Conservation (phyloP, 2,329 filamentous ascomycete genomes). For the Aspergillus nomiae region DNA sequence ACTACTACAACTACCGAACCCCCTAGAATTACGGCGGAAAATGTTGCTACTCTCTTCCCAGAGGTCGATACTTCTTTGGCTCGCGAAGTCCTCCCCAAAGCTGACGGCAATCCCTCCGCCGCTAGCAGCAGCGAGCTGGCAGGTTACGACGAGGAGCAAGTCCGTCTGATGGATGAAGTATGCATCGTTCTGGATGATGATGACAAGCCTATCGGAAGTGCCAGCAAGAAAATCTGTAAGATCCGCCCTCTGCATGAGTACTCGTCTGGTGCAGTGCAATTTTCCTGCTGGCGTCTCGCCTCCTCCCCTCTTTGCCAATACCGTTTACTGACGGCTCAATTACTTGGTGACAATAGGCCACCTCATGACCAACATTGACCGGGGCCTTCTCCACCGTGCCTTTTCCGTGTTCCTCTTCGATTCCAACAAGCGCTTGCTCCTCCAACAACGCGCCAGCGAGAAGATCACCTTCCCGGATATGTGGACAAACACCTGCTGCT, state of each 20-base stretch:
- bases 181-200: constrained; percentile 96
- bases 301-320: neutral
- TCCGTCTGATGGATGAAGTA: constrained; percentile 96
- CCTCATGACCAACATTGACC: constrained; percentile 97
- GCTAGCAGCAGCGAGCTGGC: constrained; percentile 69
- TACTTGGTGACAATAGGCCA: constrained; percentile 64
- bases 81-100: constrained; percentile 51
- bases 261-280: neutral
- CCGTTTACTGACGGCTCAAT: constrained; percentile 3
- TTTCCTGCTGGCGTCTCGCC: neutral
- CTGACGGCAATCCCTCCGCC: constrained; percentile 31
- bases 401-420: constrained; percentile 99
- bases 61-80: constrained; percentile 69
- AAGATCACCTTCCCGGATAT: constrained; percentile 99
- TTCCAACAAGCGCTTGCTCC: constrained; percentile 83
- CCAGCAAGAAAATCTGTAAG: constrained; percentile 96
- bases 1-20: constrained; percentile 53
- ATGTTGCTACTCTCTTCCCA: constrained; percentile 84
- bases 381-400: constrained; percentile 91
- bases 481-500: constrained; percentile 99
- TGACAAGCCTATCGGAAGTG: constrained; percentile 89
- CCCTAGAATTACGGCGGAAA: constrained; percentile 77
- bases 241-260: constrained; percentile 23
- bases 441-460: constrained; percentile 92
- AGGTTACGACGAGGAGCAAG: constrained; percentile 96